Evolutionary conservation across 1,284 basidiomycete species (phyloP).

Genomic region (Cryptococcus floricola): DNA sequence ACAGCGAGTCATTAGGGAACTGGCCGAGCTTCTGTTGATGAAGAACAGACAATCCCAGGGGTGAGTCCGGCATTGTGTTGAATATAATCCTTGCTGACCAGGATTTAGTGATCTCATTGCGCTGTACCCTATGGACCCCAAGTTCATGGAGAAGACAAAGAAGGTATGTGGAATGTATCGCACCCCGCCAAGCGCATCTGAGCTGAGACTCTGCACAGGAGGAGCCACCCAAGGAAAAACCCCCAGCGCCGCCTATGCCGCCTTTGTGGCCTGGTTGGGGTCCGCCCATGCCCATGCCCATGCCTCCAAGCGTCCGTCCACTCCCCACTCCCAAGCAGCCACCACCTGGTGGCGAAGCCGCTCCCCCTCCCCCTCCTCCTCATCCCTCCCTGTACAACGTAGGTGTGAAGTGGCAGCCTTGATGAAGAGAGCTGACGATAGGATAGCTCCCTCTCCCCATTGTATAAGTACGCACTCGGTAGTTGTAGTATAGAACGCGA

Average conservation of each 20-base stretch:
- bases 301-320: constrained; percentile 10
- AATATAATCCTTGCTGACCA: neutral
- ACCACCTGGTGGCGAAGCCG: constrained; percentile 13
- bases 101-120: constrained; percentile 41
- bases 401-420: too few relatives aligned
- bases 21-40: constrained; percentile 47
- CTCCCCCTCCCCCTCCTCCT: constrained; percentile 13
- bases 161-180: constrained; percentile 14
- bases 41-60: constrained; percentile 47
- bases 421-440: too few relatives aligned
- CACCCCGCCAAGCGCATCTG: neutral
- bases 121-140: constrained; percentile 38
- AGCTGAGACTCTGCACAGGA: neutral
- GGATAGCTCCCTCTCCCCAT: neutral
- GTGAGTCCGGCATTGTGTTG: constrained; percentile 14
- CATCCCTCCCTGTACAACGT: too few relatives aligned
- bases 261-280: constrained; percentile 18
- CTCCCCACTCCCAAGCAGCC: constrained; percentile 1
- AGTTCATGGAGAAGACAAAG: constrained; percentile 13
- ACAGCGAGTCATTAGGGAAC: constrained; percentile 22
- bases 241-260: constrained; percentile 7
- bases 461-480: neutral
- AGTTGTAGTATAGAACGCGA: neutral
- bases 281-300: constrained; percentile 10
- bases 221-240: constrained; percentile 1